Conservation (phyloP, 495 filamentous ascomycete genomes). For the Penicillium flavigenum region DNA sequence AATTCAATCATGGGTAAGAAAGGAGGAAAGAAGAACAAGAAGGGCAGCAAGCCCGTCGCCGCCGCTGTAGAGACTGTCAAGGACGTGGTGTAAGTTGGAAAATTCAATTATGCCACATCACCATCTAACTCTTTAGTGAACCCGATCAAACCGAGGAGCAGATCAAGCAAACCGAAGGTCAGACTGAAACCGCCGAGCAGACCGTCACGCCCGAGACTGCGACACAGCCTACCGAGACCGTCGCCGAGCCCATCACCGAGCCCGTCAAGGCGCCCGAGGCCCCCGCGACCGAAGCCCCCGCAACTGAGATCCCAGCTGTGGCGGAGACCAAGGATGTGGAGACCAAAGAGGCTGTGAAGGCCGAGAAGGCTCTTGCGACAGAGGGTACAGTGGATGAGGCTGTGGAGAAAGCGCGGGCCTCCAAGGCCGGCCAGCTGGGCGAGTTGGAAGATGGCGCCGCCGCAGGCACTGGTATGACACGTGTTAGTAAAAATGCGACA, state of each 20-base stretch:
- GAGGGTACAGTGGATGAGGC: conserved; percentile 24
- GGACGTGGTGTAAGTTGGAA: conserved; percentile 43
- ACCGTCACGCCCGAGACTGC: conserved; percentile 15
- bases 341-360: conserved; percentile 18
- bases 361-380: conserved; percentile 18
- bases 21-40: conserved; percentile 46
- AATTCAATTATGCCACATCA: conserved; percentile 7
- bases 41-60: conserved; percentile 35
- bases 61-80: conserved; percentile 26
- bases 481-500: conserved; percentile 1
- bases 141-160: conserved; percentile 45
- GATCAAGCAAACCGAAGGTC: conserved; percentile 34
- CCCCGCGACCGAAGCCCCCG: conserved; percentile 20
- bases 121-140: conserved; percentile 21
- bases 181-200: conserved; percentile 21
- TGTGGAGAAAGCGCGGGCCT: conserved; percentile 33
- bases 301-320: conserved; percentile 19
- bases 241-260: conserved; percentile 19
- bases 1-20: conserved; percentile 43
- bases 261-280: conserved; percentile 20
- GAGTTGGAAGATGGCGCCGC: conserved; percentile 19
- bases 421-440: conserved; percentile 25
- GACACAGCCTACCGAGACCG: conserved; percentile 24
- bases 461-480: conserved; percentile 21
- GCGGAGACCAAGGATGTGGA: conserved; percentile 19